A percentile compares a stretch with the other conserved stretches of the same genome.
phyloP scores from a whole-genome alignment of 148 eudicot species.

The Cornus kousa region DNA sequence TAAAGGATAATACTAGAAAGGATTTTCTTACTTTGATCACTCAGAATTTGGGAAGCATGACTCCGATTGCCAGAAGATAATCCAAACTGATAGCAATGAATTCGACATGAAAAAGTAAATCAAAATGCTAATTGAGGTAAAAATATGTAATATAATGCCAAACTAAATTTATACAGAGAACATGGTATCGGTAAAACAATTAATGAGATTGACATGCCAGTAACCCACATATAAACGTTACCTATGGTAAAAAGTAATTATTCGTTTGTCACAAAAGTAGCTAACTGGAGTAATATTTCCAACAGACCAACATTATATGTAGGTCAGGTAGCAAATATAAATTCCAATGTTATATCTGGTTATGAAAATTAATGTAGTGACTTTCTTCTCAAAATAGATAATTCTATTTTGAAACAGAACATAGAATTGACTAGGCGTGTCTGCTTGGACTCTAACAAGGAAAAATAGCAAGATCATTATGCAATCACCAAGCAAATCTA shows the following conservation, averaged over 20 bases:
- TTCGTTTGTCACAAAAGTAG: not conserved
- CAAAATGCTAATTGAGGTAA: not conserved
- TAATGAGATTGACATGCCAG: not conserved
- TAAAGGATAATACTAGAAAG: not conserved
- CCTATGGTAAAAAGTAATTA: not conserved
- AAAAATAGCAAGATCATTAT: not conserved
- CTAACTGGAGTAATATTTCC: not conserved
- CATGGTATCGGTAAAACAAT: not conserved
- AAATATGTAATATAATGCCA: not conserved
- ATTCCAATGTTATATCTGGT: not conserved
- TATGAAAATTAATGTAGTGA: not conserved
- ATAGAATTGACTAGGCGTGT: too few species aligned
- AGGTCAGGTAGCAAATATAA: not conserved
- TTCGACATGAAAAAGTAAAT: slow-evolving; percentile 6
- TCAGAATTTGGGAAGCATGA: slow-evolving; percentile 72
- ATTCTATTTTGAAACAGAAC: not conserved
- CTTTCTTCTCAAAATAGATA: not conserved
- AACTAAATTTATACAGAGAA: not conserved
- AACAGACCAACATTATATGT: too few species aligned
- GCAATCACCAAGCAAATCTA: not conserved
- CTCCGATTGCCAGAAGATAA: slow-evolving; percentile 64
- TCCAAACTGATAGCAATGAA: slow-evolving; percentile 50
- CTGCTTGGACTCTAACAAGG: not conserved
- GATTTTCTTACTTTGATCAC: slow-evolving; percentile 73
- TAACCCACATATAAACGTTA: not conserved